Evolutionary conservation across 164 flowering plant genomes (phyloP).

Genomic region (Nymphaea colorata): DNA sequence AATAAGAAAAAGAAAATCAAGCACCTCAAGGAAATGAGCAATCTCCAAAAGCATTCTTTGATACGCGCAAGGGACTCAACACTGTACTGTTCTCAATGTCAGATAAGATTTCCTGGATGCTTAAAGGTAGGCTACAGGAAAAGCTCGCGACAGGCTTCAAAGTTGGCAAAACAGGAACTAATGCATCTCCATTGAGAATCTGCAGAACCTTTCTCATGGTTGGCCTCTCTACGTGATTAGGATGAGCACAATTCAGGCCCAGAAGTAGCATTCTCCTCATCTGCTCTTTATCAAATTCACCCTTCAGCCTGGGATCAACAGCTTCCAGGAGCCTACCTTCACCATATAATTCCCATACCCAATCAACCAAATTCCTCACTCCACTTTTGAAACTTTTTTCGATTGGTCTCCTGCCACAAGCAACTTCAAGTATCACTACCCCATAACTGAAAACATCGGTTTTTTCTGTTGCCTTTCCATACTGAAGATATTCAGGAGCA

Average conservation of each 20-base stretch:
- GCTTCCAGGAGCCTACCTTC: constrained; percentile 61
- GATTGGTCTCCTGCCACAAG: constrained; percentile 86
- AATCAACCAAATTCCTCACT: constrained; percentile 74
- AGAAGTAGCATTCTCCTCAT: constrained; percentile 68
- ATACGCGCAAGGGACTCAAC: constrained; percentile 13
- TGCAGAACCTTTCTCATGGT: constrained; percentile 76
- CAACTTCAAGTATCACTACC: constrained; percentile 78
- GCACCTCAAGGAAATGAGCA: background rate
- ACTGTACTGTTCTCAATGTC: constrained; percentile 32
- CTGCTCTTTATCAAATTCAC: constrained; percentile 46
- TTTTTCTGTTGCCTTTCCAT: constrained; percentile 84
- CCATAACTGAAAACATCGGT: constrained; percentile 89
- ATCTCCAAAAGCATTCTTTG: background rate
- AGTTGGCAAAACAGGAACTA: constrained; percentile 35
- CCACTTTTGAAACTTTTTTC: constrained; percentile 36
- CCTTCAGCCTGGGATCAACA: constrained; percentile 53
- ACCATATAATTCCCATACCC: constrained; percentile 70
- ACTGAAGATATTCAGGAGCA: constrained; percentile 93
- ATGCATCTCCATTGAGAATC: constrained; percentile 63
- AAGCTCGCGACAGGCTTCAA: constrained; percentile 60
- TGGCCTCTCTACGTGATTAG: constrained; percentile 62
- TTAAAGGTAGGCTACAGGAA: constrained; percentile 42
- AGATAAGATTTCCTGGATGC: constrained; percentile 56
- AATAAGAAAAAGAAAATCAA: too few species aligned
- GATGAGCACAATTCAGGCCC: constrained; percentile 81